Evolutionary conservation across 805 yeast species (phyloP).

Genomic region (Henningerozyma blattae): DNA sequence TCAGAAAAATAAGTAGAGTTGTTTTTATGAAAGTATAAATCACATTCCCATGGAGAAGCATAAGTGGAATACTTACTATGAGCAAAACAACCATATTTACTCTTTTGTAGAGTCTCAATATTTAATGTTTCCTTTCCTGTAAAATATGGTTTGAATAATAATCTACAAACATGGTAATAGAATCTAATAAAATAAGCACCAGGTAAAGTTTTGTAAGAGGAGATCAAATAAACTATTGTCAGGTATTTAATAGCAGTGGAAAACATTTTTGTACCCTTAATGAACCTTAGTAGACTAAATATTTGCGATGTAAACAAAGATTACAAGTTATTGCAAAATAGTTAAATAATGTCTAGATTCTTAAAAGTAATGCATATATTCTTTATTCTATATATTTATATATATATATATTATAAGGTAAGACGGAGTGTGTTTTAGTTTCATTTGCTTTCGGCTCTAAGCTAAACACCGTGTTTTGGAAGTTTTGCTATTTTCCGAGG

Average conservation of each 20-base stretch:
- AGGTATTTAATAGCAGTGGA: constrained; percentile 9
- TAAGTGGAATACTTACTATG: constrained; percentile 35
- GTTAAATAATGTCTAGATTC: too few species aligned
- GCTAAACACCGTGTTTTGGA: too few species aligned
- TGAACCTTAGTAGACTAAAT: too few species aligned
- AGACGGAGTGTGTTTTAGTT: too few species aligned
- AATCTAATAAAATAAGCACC: constrained; percentile 55
- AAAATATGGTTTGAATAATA: constrained; percentile 29
- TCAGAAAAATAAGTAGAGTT: constrained; percentile 79
- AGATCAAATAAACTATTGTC: constrained; percentile 10
- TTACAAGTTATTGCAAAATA: too few species aligned
- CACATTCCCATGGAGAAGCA: constrained; percentile 72
- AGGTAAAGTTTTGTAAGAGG: constrained; percentile 51
- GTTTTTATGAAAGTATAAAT: constrained; percentile 76
- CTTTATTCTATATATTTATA: too few species aligned
- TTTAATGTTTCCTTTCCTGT: constrained; percentile 12
- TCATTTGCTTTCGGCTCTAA: too few species aligned
- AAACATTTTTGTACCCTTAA: too few species aligned
- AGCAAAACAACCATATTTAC: constrained; percentile 27
- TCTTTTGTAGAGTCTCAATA: constrained; percentile 10
- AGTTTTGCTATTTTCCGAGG: too few species aligned
- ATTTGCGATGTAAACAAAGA: too few species aligned
- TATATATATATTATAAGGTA: too few species aligned
- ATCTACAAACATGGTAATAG: constrained; percentile 33
- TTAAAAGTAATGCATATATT: too few species aligned